These are phyloP conservation scores for Tylopilus felleus DNA, from an alignment of 768 basidiomycete species.

Conservation along the genomic window DNA sequence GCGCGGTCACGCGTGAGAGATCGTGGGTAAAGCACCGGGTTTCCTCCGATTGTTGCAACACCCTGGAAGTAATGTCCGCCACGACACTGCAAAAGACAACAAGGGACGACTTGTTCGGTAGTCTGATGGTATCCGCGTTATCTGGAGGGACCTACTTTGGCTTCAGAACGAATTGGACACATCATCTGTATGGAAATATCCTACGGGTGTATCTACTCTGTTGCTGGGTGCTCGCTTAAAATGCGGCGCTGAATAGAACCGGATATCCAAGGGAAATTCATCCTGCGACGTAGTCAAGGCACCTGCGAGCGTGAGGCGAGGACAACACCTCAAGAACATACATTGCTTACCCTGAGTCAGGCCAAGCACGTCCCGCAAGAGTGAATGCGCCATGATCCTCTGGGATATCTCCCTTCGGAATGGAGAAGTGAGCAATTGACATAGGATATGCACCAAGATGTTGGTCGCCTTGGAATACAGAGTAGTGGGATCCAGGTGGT, in stretches of 20 bases:
- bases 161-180: constrained; percentile 12
- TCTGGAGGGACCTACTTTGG: constrained; percentile 32
- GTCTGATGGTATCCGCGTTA: constrained; percentile 34
- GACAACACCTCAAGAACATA: neutral
- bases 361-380: constrained; percentile 22
- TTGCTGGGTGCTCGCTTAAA: constrained; percentile 31
- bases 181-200: constrained; percentile 4
- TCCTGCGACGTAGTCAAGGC: constrained; percentile 34
- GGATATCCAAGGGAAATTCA: constrained; percentile 36
- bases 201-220: constrained; percentile 34
- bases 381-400: constrained; percentile 17
- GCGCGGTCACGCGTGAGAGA: constrained; percentile 41
- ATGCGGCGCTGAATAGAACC: constrained; percentile 40
- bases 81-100: constrained; percentile 46
- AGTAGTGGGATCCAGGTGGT: constrained; percentile 42
- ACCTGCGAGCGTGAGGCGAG: constrained; percentile 27
- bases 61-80: constrained; percentile 41
- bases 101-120: constrained; percentile 40
- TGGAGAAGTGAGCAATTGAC: constrained; percentile 26
- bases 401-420: constrained; percentile 19
- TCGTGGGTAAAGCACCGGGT: constrained; percentile 51
- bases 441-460: constrained; percentile 45
- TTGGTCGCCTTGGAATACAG: constrained; percentile 47
- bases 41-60: constrained; percentile 41
- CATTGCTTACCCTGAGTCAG: constrained; percentile 6